Conservation (phyloP, 2,329 filamentous ascomycete genomes). For the Ilyonectria mors-panacis region DNA sequence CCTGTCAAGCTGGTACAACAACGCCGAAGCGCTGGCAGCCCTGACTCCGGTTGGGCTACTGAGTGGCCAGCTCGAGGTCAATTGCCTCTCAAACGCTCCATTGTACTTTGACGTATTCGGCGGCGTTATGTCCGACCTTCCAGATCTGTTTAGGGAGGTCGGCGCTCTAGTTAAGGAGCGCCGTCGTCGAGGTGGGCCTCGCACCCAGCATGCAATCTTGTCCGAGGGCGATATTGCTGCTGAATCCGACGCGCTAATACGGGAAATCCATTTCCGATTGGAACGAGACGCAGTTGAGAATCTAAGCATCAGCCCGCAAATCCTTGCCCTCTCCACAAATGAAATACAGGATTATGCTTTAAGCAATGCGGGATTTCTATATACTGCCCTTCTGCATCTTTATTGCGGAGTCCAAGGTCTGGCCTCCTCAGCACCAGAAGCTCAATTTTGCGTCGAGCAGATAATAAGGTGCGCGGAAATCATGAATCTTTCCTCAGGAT, state of each 20-base stretch:
- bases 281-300: constrained; percentile 20
- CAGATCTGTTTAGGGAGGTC: constrained; percentile 29
- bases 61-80: not conserved
- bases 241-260: not conserved
- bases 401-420: constrained; percentile 21
- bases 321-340: constrained; percentile 10
- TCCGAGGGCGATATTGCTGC: not conserved
- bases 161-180: constrained; percentile 20
- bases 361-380: constrained; percentile 35
- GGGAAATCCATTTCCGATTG: constrained; percentile 21
- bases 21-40: constrained; percentile 35
- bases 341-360: constrained; percentile 34
- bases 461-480: constrained; percentile 28
- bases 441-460: constrained; percentile 24
- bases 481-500: constrained; percentile 23
- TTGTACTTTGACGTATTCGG: constrained; percentile 33
- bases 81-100: not conserved
- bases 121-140: constrained; percentile 36
- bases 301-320: not conserved
- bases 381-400: constrained; percentile 34
- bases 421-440: not conserved
- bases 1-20: constrained; percentile 37
- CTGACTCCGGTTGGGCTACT: constrained; percentile 29
- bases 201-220: not conserved
- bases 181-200: not conserved